These are phyloP conservation scores for Arthroderma uncinatum DNA, from an alignment of 2,329 filamentous ascomycete genomes.

Conservation along the genomic window DNA sequence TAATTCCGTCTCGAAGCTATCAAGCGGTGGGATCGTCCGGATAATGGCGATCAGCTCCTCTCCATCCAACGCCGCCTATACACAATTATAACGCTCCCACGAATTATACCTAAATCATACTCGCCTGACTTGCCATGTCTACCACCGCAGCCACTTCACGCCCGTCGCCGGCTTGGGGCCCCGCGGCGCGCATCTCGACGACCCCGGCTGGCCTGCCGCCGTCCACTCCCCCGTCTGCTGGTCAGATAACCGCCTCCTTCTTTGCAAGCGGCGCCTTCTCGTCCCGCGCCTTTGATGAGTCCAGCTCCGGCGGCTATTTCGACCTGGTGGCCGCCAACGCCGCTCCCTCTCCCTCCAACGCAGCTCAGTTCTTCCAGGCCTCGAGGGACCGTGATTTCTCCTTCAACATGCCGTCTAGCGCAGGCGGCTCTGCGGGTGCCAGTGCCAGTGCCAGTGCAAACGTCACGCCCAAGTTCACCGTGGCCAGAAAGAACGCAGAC, in stretches of 20 bases:
- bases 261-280: constrained; percentile 19
- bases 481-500: not conserved
- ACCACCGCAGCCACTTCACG: constrained; percentile 19
- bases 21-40: not conserved
- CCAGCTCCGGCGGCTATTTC: constrained; percentile 12
- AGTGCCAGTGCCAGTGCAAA: not conserved
- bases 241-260: constrained; percentile 43
- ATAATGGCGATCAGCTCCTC: constrained; percentile 1
- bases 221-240: constrained; percentile 43
- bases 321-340: constrained; percentile 7
- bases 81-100: not conserved
- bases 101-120: too few species aligned
- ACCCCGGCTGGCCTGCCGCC: constrained; percentile 45
- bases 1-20: not conserved
- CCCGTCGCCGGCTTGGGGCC: constrained; percentile 17
- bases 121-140: constrained; percentile 21
- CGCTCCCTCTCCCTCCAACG: not conserved
- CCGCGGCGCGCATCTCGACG: constrained; percentile 18
- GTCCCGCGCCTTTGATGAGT: not conserved
- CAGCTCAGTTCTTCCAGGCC: not conserved
- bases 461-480: not conserved
- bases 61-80: not conserved
- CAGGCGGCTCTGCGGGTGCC: not conserved
- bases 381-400: not conserved
- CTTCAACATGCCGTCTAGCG: not conserved